Evolutionary conservation across 2,329 filamentous ascomycete genomes (phyloP), one percentile per base, ranked within the genome.

Genomic region (Colletotrichum sp.): DNA sequence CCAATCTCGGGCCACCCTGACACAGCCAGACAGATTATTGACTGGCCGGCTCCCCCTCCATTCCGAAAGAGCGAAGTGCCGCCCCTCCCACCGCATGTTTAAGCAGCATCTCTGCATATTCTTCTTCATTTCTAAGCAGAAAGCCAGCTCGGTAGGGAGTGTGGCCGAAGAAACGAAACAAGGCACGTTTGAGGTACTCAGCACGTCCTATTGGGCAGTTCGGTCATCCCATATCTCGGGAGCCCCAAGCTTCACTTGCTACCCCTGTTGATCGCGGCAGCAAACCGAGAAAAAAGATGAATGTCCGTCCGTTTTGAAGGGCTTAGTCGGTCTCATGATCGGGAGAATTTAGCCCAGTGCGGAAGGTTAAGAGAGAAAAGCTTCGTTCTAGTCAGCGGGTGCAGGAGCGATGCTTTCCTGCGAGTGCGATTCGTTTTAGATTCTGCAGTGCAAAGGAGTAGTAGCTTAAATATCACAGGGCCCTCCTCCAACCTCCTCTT

Each of bases 111-210:
- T 34, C n/a, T 28, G 36, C 10, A 26, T 26, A 10, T 55, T 39
- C n/a, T 21, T 9, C 10, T 5, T 9, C 15, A 75, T 73, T 73
- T 73, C 39, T 73, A 73, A 73, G 73, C 73, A 67, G n/a, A 52
- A 24, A 15, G 30, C 18, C n/a, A 16, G 28, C 24, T 73, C 73
- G 73, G 73, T 75, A 68, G 48, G 48, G 21, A 21, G 71, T 68
- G 70, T 55, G 63, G 57, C 73, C 73, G 73, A 75, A 65, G 59
- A 75, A 75, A 75, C 70, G 73, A 75, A 75, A 75, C 73, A 75
- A 32, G 73, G 9, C 73, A 68, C 21, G 73, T 75, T 75, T 73
- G 73, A 65, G 70, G 34, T 21, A 26, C 16, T 13, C n/a, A 26
- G 18, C 57, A 59, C 7, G 18, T 60, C 28, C 32, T 16, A 73